Conservation (phyloP, 371 early-diverging fungal species). For the Umbelopsis sp. region DNA sequence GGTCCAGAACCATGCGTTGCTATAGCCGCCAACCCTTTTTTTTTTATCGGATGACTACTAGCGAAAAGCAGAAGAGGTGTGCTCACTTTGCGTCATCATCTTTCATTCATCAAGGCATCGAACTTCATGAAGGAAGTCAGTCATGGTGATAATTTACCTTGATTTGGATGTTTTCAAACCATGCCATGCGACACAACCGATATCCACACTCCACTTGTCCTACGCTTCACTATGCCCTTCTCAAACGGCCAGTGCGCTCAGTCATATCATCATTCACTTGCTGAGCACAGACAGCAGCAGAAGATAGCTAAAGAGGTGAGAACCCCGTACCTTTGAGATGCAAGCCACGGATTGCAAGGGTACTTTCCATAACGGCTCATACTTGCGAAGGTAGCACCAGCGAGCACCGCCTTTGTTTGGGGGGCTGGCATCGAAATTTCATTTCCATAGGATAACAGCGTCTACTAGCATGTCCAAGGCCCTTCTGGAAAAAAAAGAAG, state of each 20-base stretch:
- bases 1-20: background rate
- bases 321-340: too few species aligned
- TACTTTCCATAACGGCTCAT: slow-evolving; percentile 2
- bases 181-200: background rate
- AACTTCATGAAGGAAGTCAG: background rate
- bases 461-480: too few species aligned
- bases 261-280: too few species aligned
- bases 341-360: slow-evolving; percentile 16
- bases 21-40: background rate
- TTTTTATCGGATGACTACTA: too few species aligned
- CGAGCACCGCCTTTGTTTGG: background rate
- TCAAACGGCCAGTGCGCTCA: background rate
- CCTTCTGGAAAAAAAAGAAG: too few species aligned
- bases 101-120: background rate
- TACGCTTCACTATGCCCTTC: background rate
- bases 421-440: background rate
- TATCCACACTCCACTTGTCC: background rate
- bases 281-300: background rate
- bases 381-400: background rate
- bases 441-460: too few species aligned
- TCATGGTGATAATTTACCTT: slow-evolving; percentile 4
- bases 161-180: background rate
- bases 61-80: too few species aligned
- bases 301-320: too few species aligned
- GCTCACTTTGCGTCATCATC: too few species aligned